Conservation (phyloP, 345 rosid species). For the Durio zibethinus region DNA sequence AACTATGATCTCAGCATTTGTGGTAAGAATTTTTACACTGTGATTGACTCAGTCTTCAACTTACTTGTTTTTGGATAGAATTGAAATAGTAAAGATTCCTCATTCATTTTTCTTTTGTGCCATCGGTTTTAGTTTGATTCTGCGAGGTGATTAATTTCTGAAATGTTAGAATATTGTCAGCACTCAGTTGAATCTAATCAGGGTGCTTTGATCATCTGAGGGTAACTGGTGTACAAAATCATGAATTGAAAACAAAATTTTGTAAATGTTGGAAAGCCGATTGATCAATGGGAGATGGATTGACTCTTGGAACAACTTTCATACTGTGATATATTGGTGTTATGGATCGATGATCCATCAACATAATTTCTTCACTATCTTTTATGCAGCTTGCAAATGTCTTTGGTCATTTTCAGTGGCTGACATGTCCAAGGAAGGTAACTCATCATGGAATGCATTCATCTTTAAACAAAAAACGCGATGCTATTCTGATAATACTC, state of each 20-base stretch:
- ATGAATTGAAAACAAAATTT: no score
- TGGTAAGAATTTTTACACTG: slow-evolving; percentile 39
- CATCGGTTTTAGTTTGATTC: not conserved
- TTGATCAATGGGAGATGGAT: not conserved
- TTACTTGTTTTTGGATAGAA: not conserved
- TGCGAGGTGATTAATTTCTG: not conserved
- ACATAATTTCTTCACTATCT: not conserved
- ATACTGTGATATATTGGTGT: not conserved
- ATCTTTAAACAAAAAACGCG: not conserved
- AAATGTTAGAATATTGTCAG: not conserved
- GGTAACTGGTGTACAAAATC: not conserved
- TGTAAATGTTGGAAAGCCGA: not conserved
- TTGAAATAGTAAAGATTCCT: not conserved
- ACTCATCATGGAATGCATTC: not conserved
- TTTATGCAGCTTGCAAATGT: slow-evolving; percentile 72
- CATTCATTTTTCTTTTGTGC: not conserved
- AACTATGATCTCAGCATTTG: slow-evolving; percentile 78
- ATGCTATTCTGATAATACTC: not conserved
- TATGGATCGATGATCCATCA: not conserved
- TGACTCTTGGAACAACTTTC: not conserved
- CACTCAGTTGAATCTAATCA: not conserved
- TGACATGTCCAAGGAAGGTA: slow-evolving; percentile 97
- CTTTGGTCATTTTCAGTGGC: slow-evolving; percentile 78
- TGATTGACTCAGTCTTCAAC: not conserved
- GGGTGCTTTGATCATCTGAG: not conserved